Percentiles rank a stretch among this genome's conserved stretches.
Evolutionary conservation across 208 protist species (phyloP).

Genomic region (Phytomonas francai): DNA sequence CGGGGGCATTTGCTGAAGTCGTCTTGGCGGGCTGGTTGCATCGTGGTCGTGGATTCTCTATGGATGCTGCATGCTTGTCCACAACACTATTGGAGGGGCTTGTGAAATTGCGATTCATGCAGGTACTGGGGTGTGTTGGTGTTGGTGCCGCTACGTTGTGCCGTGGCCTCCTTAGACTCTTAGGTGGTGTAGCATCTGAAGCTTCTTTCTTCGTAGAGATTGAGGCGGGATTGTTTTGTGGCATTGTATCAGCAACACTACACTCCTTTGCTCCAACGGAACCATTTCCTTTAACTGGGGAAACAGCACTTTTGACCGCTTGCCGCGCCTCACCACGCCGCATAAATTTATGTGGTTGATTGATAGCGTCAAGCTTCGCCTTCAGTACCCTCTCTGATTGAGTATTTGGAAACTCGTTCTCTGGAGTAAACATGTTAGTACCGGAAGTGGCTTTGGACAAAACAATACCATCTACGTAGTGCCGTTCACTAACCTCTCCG

Average conservation of each 20-base stretch:
- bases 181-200: background rate
- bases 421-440: slow-evolving; percentile 42
- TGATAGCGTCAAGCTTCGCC: slow-evolving; percentile 18
- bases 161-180: background rate
- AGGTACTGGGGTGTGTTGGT: background rate
- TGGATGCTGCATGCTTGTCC: background rate
- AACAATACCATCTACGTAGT: slow-evolving; percentile 63
- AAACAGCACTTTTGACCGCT: slow-evolving; percentile 9
- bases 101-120: background rate
- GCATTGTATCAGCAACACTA: background rate
- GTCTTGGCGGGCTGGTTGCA: background rate
- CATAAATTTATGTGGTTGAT: slow-evolving; percentile 37
- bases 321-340: slow-evolving; percentile 29
- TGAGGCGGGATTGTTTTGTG: background rate
- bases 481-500: slow-evolving; percentile 32
- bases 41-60: background rate
- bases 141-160: background rate
- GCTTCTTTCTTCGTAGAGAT: background rate
- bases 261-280: background rate
- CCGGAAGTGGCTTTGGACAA: slow-evolving; percentile 7
- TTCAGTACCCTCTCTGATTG: slow-evolving; percentile 46
- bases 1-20: background rate
- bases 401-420: slow-evolving; percentile 75
- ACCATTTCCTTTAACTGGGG: background rate
- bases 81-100: background rate